phyloP scores from a whole-genome alignment of 202 grass and related monocot genomes.

The Bolboschoenoplectus hybrid region DNA sequence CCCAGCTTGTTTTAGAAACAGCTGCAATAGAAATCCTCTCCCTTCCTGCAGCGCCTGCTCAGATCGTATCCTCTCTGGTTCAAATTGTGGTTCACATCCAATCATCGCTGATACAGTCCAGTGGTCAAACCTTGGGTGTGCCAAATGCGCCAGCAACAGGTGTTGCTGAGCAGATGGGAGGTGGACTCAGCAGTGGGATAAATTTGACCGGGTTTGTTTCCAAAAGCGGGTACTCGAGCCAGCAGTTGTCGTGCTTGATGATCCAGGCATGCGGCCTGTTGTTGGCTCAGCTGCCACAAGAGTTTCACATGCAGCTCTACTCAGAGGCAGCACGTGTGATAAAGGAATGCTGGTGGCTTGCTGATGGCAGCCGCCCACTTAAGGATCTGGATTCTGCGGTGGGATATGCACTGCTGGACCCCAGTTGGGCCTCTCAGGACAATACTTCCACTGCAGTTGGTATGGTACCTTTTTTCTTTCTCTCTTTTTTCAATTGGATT shows the following conservation, averaged over 20 bases:
- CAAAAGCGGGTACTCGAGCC: conserved; percentile 88
- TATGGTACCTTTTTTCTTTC: neutral
- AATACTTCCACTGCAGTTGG: conserved; percentile 69
- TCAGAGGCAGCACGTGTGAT: conserved; percentile 87
- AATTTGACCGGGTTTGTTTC: conserved; percentile 80
- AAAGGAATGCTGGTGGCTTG: conserved; percentile 99
- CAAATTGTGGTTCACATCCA: conserved; percentile 89
- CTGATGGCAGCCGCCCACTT: conserved; percentile 80
- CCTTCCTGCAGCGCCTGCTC: conserved; percentile 66
- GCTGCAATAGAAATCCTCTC: conserved; percentile 97
- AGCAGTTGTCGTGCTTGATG: conserved; percentile 93
- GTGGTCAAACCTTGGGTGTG: conserved; percentile 70
- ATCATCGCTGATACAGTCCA: conserved; percentile 81
- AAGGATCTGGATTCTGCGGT: conserved; percentile 96
- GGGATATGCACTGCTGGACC: conserved; percentile 87
- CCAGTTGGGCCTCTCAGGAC: conserved; percentile 96
- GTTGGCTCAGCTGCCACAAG: conserved; percentile 91
- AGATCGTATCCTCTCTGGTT: conserved; percentile 87
- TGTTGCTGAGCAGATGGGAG: conserved; percentile 58
- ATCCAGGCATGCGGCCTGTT: conserved; percentile 98
- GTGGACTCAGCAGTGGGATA: conserved; percentile 57
- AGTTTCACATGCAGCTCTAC: conserved; percentile 93
- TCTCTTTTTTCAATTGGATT: conserved; percentile 22
- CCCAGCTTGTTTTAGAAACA: conserved; percentile 96
- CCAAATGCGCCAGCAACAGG: conserved; percentile 81